Base-by-base conservation (phyloP, 2,329 filamentous ascomycete genomes). In the Aspergillus terreus region DNA sequence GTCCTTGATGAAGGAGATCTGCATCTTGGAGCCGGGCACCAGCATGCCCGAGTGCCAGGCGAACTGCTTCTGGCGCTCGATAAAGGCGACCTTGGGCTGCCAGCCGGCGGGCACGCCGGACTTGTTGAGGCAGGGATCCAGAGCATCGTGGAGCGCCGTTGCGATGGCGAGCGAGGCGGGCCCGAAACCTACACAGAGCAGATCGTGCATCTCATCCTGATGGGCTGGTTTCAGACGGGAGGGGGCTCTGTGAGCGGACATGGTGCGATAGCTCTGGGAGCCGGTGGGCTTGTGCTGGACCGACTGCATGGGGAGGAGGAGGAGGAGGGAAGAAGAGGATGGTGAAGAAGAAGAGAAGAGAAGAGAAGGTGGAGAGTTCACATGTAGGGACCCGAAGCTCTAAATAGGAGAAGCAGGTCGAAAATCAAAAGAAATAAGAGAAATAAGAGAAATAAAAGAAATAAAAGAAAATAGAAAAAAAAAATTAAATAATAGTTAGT, bases 1-100 rank as follows among this genome's bases (percentile, higher is more conserved):
- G 68, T 97, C 92, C 76, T 97, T 97, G 75, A 97, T 82, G 76
- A 96, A 97, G 9, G 90, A 95, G 62, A 97, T 97, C 69, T 97
- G 92, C 92, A 97, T 97, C 74, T 88, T 91, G 47, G 92, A 89
- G 4, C 91, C 92, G 0, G 91, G 90, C 3, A 97, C 82, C 53
- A 96, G 83, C 92, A 97, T 97, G 53, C 92, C 92, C 0, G 90
- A 85, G 71, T 97, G 92, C 92, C 92, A 97, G 52, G 88, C 84
- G 66, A 97, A 97, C 44, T 80, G 76, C 30, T 78, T 66, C 72
- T 97, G 92, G 70, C 88, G 87, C 76, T 97, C 92, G 21, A 97
- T 74, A 72, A 96, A 97, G 42, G 89, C 81, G 3, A 95, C 85
- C 67, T 88, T 90, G 44, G 90, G 88, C 42, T 71, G 60, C 51